These are phyloP conservation scores for Mrakiaceae sp. DNA, from an alignment of 1,284 basidiomycete species.

Conservation along the genomic window DNA sequence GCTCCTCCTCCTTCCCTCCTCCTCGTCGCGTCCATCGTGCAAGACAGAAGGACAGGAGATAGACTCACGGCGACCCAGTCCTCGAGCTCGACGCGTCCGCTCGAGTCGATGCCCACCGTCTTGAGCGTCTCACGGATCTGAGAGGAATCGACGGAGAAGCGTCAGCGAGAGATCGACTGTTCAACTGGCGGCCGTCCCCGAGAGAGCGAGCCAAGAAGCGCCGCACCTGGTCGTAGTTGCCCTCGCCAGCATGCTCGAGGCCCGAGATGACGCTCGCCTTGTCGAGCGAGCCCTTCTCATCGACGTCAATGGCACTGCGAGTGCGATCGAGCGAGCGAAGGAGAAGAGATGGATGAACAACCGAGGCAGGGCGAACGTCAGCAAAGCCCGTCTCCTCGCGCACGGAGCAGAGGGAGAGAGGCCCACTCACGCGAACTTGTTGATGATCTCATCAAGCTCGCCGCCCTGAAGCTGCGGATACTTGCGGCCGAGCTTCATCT, in stretches of 20 bases:
- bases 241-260: slow-evolving; percentile 61
- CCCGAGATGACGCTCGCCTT: slow-evolving; percentile 68
- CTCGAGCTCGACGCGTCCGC: slow-evolving; percentile 91
- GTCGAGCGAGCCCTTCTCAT: slow-evolving; percentile 73
- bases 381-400: neutral
- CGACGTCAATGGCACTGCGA: slow-evolving; percentile 63
- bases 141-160: neutral
- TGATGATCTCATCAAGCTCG: slow-evolving; percentile 86
- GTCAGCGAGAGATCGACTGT: neutral
- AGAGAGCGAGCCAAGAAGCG: neutral
- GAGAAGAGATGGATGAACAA: neutral
- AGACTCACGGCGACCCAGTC: slow-evolving; percentile 85
- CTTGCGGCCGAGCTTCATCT: slow-evolving; percentile 47
- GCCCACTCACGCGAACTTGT: slow-evolving; percentile 74
- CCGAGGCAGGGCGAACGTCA: neutral
- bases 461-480: slow-evolving; percentile 83
- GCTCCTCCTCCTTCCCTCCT: no score
- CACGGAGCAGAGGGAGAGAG: neutral
- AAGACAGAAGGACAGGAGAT: slow-evolving; percentile 15
- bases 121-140: slow-evolving; percentile 65
- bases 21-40: no score
- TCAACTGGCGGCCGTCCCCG: neutral
- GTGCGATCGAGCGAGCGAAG: slow-evolving; percentile 3
- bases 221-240: slow-evolving; percentile 70
- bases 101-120: slow-evolving; percentile 84